Evolutionary conservation across 108 stramenopile species (phyloP).

Genomic region (Nitzschia sp.): DNA sequence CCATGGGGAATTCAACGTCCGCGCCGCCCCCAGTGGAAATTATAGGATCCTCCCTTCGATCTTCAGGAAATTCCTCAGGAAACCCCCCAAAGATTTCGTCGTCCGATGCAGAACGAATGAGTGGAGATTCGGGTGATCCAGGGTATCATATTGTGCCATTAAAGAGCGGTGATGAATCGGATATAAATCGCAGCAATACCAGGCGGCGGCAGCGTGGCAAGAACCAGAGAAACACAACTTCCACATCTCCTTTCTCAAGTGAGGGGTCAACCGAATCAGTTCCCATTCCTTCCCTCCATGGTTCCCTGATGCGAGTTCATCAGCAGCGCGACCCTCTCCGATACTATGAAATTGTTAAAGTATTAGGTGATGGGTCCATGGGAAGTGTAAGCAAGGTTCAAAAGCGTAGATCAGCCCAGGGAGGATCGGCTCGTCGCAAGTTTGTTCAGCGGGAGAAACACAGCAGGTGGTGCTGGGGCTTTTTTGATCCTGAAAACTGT

Average conservation of each 20-base stretch:
- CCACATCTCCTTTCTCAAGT: constrained; percentile 6
- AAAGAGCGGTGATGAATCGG: not conserved
- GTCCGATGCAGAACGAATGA: not conserved
- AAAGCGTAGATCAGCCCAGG: constrained; percentile 40
- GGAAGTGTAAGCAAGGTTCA: constrained; percentile 53
- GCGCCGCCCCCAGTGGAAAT: not conserved
- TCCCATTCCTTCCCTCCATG: constrained; percentile 25
- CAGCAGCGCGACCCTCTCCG: constrained; percentile 38
- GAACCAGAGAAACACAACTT: not conserved
- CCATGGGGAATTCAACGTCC: constrained; percentile 6
- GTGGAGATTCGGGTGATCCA: not conserved
- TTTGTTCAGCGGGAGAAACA: constrained; percentile 24
- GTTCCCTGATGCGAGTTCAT: constrained; percentile 31
- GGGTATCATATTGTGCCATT: constrained; percentile 5
- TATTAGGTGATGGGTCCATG: constrained; percentile 64
- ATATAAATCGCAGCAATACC: not conserved
- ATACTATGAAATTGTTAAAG: constrained; percentile 50
- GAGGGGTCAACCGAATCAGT: constrained; percentile 15
- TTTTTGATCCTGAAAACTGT: constrained; percentile 4
- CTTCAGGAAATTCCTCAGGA: not conserved
- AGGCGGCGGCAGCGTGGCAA: not conserved
- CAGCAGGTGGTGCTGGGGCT: constrained; percentile 7
- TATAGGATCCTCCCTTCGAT: not conserved
- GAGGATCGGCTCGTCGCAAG: constrained; percentile 51
- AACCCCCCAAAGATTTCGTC: not conserved